phyloP scores from a whole-genome alignment of 83 land plant genomes.

The Picea mariana region DNA sequence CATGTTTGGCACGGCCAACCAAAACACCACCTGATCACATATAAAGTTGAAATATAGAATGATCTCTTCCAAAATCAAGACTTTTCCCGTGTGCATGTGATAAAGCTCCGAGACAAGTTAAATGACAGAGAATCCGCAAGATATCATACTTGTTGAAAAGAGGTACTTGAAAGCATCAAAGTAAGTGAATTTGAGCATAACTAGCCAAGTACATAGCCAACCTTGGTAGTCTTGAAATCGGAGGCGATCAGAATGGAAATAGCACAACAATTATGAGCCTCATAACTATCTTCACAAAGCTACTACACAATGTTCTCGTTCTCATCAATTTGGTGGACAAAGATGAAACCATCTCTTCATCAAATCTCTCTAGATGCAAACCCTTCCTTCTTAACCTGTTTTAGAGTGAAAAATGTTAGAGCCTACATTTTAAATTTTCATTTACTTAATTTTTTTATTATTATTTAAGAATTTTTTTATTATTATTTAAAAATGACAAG shows the following conservation, averaged over 20 bases:
- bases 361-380: too few species aligned
- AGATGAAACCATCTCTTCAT: too few species aligned
- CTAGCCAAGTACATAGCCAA: background rate
- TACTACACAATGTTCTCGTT: background rate
- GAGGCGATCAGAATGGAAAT: slow-evolving; percentile 5
- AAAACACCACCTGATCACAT: background rate
- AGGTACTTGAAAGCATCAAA: background rate
- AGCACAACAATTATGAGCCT: background rate
- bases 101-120: slow-evolving; percentile 2
- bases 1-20: too few species aligned
- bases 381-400: too few species aligned
- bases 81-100: background rate
- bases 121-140: background rate
- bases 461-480: too few species aligned
- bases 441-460: too few species aligned
- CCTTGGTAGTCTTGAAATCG: slow-evolving; percentile 11
- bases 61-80: background rate
- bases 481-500: too few species aligned
- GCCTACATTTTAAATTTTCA: too few species aligned
- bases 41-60: slow-evolving; percentile 15
- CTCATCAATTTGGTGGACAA: background rate
- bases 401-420: too few species aligned
- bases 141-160: slow-evolving; percentile 3
- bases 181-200: background rate
- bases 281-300: slow-evolving; percentile 2